Conservation (phyloP, 148 eudicot genomes). For the Rhododendron williamsianum region DNA sequence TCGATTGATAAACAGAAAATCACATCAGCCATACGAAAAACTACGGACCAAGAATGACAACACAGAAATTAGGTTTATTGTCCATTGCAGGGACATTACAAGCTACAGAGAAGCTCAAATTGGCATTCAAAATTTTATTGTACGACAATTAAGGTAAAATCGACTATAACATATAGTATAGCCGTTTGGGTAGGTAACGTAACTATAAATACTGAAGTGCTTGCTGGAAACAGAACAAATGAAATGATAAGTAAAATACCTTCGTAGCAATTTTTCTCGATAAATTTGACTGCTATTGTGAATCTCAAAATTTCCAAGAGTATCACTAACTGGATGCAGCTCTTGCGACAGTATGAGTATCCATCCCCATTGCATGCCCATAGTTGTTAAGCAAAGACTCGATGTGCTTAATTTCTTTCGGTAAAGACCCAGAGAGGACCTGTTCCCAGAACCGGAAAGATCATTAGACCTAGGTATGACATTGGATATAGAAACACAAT, state of each 20-base stretch:
- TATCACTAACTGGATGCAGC: slow-evolving; percentile 31
- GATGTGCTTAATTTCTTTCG: slow-evolving; percentile 71
- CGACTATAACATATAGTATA: not conserved
- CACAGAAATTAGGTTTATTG: not conserved
- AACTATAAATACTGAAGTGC: not conserved
- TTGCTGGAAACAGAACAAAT: not conserved
- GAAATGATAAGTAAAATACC: not conserved
- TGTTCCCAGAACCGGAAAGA: slow-evolving; percentile 23
- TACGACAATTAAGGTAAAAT: not conserved
- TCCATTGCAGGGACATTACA: not conserved
- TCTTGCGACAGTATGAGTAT: slow-evolving; percentile 14
- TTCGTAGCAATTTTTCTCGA: not conserved
- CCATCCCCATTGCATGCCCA: slow-evolving; percentile 24
- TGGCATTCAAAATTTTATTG: not conserved
- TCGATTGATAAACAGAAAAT: not conserved
- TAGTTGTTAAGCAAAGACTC: slow-evolving; percentile 70
- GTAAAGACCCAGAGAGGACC: slow-evolving; percentile 89
- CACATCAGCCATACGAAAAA: not conserved
- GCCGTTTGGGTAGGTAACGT: no score
- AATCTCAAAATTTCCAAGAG: slow-evolving; percentile 6
- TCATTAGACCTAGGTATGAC: slow-evolving; percentile 1
- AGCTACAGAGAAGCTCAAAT: not conserved
- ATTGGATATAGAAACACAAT: not conserved
- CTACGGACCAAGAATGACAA: not conserved
- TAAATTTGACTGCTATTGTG: not conserved